These are phyloP conservation scores for Spongospora subterranea DNA, from an alignment of 208 protist genomes.

Conservation along the genomic window DNA sequence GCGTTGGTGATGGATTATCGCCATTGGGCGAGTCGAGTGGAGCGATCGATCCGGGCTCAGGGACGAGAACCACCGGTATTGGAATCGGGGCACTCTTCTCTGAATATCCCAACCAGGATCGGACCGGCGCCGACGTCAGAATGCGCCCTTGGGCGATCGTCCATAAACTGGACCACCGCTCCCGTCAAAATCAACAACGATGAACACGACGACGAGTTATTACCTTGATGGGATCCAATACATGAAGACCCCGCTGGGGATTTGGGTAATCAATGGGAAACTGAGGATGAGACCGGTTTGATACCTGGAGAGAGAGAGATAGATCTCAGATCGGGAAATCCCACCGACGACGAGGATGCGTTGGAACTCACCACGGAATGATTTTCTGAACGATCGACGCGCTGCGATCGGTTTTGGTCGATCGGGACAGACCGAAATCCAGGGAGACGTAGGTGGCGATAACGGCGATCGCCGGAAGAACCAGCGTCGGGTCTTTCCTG, in stretches of 20 bases:
- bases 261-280: slow-evolving; percentile 5
- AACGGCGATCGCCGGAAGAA: neutral
- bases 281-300: neutral
- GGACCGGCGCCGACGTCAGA: neutral
- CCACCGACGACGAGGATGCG: too few species aligned
- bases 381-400: neutral
- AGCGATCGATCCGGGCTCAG: too few species aligned
- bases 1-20: too few species aligned
- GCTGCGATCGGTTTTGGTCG: neutral
- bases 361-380: slow-evolving; percentile 3
- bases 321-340: neutral
- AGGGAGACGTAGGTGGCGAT: neutral
- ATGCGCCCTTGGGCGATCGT: neutral
- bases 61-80: too few species aligned
- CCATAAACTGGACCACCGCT: slow-evolving; percentile 28
- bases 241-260: neutral
- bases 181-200: too few species aligned
- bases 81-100: too few species aligned
- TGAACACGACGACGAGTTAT: neutral
- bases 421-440: neutral
- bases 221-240: slow-evolving; percentile 25
- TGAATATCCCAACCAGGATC: neutral
- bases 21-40: too few species aligned
- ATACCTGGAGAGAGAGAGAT: neutral
- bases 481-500: neutral